A percentile compares a stretch with the other conserved stretches of the same genome.
Conservation (phyloP, 2,329 filamentous ascomycete species). For the Cryphonectria carpinicola region DNA sequence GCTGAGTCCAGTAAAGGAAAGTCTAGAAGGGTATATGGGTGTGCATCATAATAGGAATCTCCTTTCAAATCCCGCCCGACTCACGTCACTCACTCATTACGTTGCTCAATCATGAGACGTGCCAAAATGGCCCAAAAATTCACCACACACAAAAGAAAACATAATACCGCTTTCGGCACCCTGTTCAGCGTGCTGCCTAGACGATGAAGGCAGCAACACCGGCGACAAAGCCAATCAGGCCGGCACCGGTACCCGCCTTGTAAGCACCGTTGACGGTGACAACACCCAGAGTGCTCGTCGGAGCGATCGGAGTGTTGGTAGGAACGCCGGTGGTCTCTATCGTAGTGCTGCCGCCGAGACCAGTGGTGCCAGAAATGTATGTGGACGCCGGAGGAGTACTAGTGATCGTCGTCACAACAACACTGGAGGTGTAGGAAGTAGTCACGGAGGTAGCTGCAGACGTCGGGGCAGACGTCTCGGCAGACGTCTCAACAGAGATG, state of each 20-base stretch:
- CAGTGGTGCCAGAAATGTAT: conserved; percentile 29
- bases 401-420: conserved; percentile 29
- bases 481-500: conserved; percentile 10
- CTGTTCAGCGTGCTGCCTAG: conserved; percentile 32
- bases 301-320: conserved; percentile 36
- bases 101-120: conserved; percentile 27
- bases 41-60: conserved; percentile 19
- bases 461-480: background rate
- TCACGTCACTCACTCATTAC: conserved; percentile 24
- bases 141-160: conserved; percentile 11
- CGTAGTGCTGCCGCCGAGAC: conserved; percentile 17
- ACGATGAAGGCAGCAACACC: conserved; percentile 45
- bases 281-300: conserved; percentile 34
- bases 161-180: background rate
- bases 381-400: conserved; percentile 31
- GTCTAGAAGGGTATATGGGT: conserved; percentile 30
- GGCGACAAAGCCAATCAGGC: conserved; percentile 42
- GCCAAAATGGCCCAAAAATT: conserved; percentile 29
- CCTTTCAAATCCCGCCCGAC: conserved; percentile 10
- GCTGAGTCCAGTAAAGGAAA: conserved; percentile 28
- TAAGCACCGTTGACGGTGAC: conserved; percentile 43
- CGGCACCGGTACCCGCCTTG: conserved; percentile 41
- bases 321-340: conserved; percentile 19
- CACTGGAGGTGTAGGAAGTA: conserved; percentile 17
- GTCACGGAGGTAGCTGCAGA: conserved; percentile 24